Evolutionary conservation across 768 basidiomycete species (phyloP), one percentile per base, ranked within the genome.

Genomic region (Solioccasus polychromus): DNA sequence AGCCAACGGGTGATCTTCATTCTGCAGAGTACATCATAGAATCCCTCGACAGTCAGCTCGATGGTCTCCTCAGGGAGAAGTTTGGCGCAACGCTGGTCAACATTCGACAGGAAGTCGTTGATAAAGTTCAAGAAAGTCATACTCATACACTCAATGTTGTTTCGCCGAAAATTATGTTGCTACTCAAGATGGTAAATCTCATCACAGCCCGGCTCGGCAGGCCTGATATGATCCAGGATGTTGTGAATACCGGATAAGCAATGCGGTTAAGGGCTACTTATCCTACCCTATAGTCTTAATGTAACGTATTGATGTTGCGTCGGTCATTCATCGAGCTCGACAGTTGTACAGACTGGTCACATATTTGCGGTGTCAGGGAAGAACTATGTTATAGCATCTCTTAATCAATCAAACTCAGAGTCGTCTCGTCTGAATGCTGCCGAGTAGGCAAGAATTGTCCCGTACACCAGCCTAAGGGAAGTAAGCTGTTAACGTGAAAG

Each of bases 401-500:
- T 12, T 12, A 11, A 12, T 59, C 40, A 88, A 54, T 88, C 88
- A 53, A 79, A 91, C 47, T 92, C 91, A n/a, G 86, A 85, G 25
- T 82, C 76, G 37, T 88, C 88, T 62, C 88, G 82, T 52, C 68
- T 85, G 67, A 93, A 92, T 19, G 83, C 85, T 23, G 88, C 84
- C 10, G 88, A 78, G 59, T 96, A 96, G 6, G 88, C 85, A 52
- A 92, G 48, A 57, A 96, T 95, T 15, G 93, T 96, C 4, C 86
- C 87, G 64, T 95, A 95, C 2, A 96, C 90, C 57, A 90, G 70
- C 35, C 85, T 88, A 48, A 18, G 37, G 23, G 25, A 35, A 40
- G 14, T n/a, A 20, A 48, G 30, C 10, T 32, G 17, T 42, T 31
- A 12, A 22, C n/a, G 24, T 9, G 12, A 19, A 25, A 24, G 47